Evolutionary conservation across 129 eudicot species (phyloP), one percentile per base, ranked within the genome.

Genomic region (Calendula officinalis): DNA sequence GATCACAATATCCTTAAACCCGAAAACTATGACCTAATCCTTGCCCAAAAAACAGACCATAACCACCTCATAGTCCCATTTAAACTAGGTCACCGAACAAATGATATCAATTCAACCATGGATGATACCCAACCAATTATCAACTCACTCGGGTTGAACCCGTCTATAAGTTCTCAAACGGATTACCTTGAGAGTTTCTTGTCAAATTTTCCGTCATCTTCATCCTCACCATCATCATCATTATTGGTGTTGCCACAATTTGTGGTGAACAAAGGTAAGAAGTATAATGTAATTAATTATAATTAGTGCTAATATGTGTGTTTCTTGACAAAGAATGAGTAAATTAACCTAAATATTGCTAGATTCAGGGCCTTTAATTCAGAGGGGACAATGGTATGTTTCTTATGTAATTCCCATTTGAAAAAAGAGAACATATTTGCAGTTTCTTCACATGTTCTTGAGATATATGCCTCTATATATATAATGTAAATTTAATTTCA

Each of bases 291-390:
- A 61, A 66, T 59, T 66, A 57, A 66, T 55, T 2, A 64, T 22
- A 47, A 66, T 57, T 39, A 43, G 33, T 54, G 7, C 30, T 61
- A 34, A 13, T 52, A 35, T 70, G 35, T 15, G 52, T 39, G 75
- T 38, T n/a, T 57, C 34, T 46, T 45, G 73, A 73, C 27, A 22
- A 45, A 22, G 60, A 41, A 44, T 30, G 54, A 73, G 53, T 74
- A 60, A 22, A 22, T 22, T 22, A 74, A 49, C 78, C 78, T 74
- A 66, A 22, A 41, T 47, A 57, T 74, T 74, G 73, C 78, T 74
- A 74, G 78, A 66, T 66, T 74, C 56, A 66, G 73, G 54, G 68
- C 33, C 78, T 56, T 74, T 40, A 74, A 47, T 74, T 74, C 68
- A 66, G 73, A 66, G 72, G 78, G 60, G 55, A 74, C 78, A 74